Percentiles rank a stretch among this genome's conserved stretches.
These are phyloP conservation scores for Luvunga scandens DNA, from an alignment of 345 rosid species.

Conservation along the genomic window DNA sequence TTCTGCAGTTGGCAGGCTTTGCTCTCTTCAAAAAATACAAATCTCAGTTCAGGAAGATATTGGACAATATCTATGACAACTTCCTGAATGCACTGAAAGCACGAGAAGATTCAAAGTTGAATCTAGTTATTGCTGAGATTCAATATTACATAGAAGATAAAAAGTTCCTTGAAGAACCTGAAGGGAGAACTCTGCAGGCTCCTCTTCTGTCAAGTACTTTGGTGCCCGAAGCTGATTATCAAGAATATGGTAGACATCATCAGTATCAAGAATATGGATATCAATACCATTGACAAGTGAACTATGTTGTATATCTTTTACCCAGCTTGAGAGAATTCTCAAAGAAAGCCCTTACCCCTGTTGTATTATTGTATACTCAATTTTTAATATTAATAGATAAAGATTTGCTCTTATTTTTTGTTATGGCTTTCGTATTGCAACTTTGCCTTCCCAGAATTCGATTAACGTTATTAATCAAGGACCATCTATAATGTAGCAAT, in stretches of 20 bases:
- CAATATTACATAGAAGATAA: constrained; percentile 58
- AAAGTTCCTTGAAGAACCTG: constrained; percentile 62
- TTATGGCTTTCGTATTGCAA: not conserved
- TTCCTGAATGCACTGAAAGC: constrained; percentile 52
- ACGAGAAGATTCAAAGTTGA: constrained; percentile 46
- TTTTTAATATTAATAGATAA: not conserved
- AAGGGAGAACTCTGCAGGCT: constrained; percentile 49
- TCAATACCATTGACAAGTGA: constrained; percentile 2
- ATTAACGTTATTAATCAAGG: too few relatives aligned
- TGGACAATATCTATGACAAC: constrained; percentile 50
- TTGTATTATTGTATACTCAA: not conserved
- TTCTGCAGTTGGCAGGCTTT: constrained; percentile 72
- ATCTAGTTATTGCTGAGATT: constrained; percentile 40
- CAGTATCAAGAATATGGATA: too few relatives aligned
- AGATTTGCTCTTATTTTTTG: not conserved
- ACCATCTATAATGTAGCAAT: too few relatives aligned
- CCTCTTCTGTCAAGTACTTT: constrained; percentile 39
- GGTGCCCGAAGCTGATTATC: constrained; percentile 38
- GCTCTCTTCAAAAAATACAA: constrained; percentile 58
- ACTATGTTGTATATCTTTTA: not conserved
- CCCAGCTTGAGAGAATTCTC: not conserved
- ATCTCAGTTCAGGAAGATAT: constrained; percentile 65
- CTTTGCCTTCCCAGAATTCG: too few relatives aligned
- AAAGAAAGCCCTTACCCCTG: not conserved
- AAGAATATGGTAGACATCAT: constrained; percentile 6